Evolutionary conservation across 2,329 filamentous ascomycete species (phyloP), one percentile per base, ranked within the genome.

Genomic region (Zymoseptoria pseudotritici): DNA sequence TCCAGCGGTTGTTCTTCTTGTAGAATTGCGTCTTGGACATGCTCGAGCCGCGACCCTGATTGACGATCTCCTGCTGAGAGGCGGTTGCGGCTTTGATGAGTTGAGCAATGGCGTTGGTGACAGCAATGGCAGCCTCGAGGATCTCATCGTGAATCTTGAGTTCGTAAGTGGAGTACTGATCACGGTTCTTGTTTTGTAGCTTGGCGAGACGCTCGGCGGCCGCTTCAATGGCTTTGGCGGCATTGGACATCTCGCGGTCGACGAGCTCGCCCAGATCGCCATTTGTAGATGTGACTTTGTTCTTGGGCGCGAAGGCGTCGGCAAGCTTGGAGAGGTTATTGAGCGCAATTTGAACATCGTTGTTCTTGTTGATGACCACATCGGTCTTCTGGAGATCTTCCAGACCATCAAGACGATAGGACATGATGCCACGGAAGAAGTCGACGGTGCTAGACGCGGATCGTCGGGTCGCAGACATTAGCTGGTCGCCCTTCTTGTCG

Each of bases 1-100:
- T 99, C 94, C 94, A 99, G 56, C 94, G 86, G 78, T 97, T 99
- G 83, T 99, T 97, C 81, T 97, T 97, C 83, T 97, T 97, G 86
- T 99, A 99, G 76, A 99, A 99, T 22, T 92, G 91, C 1, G 92
- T 95, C 60, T 87, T 85, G 52, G 91, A 95, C 56, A 75, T 72
- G 52, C 52, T 29, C 10, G 90, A 90, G 42, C 94, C 94, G 20
- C 90, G 87, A 7, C 94, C 94, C 64, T 96, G 91, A 65, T 91
- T 87, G 51, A 99, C 94, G 71, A 99, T 99, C 78, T 99, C 94
- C 73, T 96, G 87, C 74, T 99, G 94, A 1, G 93, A 95, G 19
- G 83, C 86, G 0, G 93, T 95, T 6, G 94, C 94, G 0, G 94
- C 94, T 76, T 94, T 93, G 80, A 99, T 97, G 60, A 99, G 84